Base-by-base conservation (phyloP, 2,329 filamentous ascomycete genomes). In the Cryphonectria naterciae region DNA sequence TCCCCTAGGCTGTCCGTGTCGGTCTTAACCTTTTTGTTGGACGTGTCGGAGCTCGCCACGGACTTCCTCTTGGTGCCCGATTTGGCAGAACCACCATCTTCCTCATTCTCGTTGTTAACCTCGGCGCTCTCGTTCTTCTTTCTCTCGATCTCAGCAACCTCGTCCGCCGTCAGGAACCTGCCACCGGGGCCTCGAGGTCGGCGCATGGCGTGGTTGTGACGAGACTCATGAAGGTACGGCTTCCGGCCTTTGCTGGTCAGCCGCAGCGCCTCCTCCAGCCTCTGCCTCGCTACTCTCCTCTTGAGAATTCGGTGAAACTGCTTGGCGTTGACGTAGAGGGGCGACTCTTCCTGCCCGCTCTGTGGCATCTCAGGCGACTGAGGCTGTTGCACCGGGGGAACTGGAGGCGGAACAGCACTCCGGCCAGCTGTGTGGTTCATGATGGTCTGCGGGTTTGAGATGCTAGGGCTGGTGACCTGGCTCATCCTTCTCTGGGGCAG, bases 291-390 rank as follows among this genome's bases (percentile, higher is more conserved):
- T 74, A 98, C 94, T 71, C 96, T 89, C 70, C 96, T 89, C 85
- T 99, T 98, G 68, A 99, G 83, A 65, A 99, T 99, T 37, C 96
- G 92, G 79, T 99, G 96, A 76, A 99, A 99, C 78, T 99, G 96
- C 81, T 99, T 99, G 6, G 96, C 96, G 77, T 99, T 99, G 77
- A 99, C 96, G 76, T 99, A 99, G 0, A 99, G 85, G 0, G 96
- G 96, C 0, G 95, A 95, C 79, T 99, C 96, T 80, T 98, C 96
- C 4, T 91, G 90, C 19, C 88, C 87, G 19, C 87, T 86, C 3
- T 91, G 85, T 1, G 92, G 88, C 76, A 96, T 89, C 79, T 98
- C 95, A 10, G 94, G 93, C 0, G 94, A 95, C 73, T 93, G 90
- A 4, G 89, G 88, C 62, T 88, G 88, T 71, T 89, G 89, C 82